Conservation (phyloP, 169 alveolate genomes). For the Sarcocystis neurona region DNA sequence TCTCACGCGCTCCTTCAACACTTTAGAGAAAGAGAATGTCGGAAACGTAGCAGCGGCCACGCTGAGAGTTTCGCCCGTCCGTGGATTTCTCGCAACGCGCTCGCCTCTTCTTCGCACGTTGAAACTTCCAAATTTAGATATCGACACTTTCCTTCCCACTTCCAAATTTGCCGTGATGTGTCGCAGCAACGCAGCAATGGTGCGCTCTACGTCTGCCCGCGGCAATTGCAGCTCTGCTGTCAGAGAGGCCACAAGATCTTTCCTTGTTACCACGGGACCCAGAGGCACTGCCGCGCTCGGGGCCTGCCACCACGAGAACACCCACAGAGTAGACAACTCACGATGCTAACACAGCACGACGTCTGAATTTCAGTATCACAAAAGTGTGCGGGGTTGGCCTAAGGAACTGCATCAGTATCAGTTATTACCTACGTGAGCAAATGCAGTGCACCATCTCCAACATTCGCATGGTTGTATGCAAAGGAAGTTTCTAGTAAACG, state of each 20-base stretch:
- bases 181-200: neutral
- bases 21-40: conserved; percentile 19
- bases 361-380: no score
- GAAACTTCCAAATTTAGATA: conserved; percentile 27
- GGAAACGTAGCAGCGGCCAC: conserved; percentile 45
- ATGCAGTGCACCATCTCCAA: no score
- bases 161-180: neutral
- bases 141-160: neutral
- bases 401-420: no score
- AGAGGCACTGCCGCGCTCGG: no score
- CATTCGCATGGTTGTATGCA: no score
- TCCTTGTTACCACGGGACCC: conserved; percentile 1
- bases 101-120: conserved; percentile 27
- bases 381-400: no score
- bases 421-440: no score
- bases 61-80: conserved; percentile 15
- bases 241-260: conserved; percentile 15
- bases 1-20: neutral
- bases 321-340: no score
- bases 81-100: conserved; percentile 23
- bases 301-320: no score
- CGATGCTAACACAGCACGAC: no score
- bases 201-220: conserved; percentile 2
- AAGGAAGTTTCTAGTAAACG: no score
- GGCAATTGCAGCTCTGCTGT: conserved; percentile 27